Evolutionary conservation across 106 monocot species (phyloP).

Genomic region (Triglochin maritima): DNA sequence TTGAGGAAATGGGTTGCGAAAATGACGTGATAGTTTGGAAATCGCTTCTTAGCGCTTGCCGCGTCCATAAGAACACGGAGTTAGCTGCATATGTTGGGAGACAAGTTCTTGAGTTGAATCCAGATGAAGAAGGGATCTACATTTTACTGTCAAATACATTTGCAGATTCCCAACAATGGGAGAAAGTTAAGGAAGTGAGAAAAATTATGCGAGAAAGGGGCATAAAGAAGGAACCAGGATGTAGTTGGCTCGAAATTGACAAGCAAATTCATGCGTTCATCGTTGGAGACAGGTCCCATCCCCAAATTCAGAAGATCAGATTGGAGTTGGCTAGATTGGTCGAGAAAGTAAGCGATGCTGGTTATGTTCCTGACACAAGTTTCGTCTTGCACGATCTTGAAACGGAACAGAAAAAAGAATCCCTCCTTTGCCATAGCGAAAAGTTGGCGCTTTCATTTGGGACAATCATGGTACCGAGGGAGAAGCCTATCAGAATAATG

Average conservation of each 20-base stretch:
- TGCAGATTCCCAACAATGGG: conserved; percentile 45
- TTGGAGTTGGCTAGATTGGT: too few species aligned
- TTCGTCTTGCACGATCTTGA: conserved; percentile 55
- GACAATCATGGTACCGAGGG: conserved; percentile 24
- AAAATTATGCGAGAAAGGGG: conserved; percentile 39
- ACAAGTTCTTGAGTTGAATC: conserved; percentile 47
- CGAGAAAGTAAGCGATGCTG: conserved; percentile 16
- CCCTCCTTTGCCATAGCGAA: conserved; percentile 35
- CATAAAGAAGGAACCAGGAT: conserved; percentile 61
- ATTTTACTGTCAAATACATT: conserved; percentile 55
- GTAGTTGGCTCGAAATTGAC: conserved; percentile 83
- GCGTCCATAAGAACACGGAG: conserved; percentile 33
- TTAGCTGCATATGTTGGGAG: conserved; percentile 40
- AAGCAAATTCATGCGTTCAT: too few species aligned
- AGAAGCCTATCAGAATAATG: conserved; percentile 44
- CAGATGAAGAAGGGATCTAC: conserved; percentile 55
- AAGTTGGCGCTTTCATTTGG: conserved; percentile 50
- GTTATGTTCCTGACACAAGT: conserved; percentile 38
- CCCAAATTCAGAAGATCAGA: too few species aligned
- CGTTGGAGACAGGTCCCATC: too few species aligned
- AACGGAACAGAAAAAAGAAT: conserved; percentile 46
- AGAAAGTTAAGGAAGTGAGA: conserved; percentile 38
- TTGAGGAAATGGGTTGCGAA: conserved; percentile 33
- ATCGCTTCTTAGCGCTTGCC: conserved; percentile 59
- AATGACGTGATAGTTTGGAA: conserved; percentile 52